Evolutionary conservation across 2,329 filamentous ascomycete species (phyloP), one percentile per base, ranked within the genome.

Genomic region (Zymoseptoria pseudotritici): DNA sequence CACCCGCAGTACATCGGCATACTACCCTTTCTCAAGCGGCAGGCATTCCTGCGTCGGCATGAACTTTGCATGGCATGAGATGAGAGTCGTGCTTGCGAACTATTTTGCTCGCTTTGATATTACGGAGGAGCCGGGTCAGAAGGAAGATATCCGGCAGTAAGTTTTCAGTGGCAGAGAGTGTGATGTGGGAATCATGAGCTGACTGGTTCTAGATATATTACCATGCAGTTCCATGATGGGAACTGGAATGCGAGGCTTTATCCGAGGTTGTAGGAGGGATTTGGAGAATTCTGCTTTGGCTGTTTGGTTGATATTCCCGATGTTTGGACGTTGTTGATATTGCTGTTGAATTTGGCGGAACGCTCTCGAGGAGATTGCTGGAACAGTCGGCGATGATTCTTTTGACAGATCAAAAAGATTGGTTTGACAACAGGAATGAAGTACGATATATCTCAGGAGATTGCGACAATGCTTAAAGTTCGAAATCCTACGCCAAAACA

Each of bases 161-260:
- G 36, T 46, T 10, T 17, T 6, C 2, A 46, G 17, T 17, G 4
- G 13, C 36, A n/a, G 36, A 13, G 36, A 46, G 36, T n/a, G 6
- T 46, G 36, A 6, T 46, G 5, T 4, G 17, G 9, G 26, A 9
- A 29, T 29, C 26, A 3, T 17, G 13, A n/a, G 36, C 36, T 46
- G 36, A 46, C 36, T 7, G 13, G 6, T 46, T 46, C 11, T 46
- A 46, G 36, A 2, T 46, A 53, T 22, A 60, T 60, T 19, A 60
- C 58, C 17, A 60, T 60, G 58, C 58, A 60, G 22, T 60, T 60
- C 36, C 58, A 57, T 42, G 51, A 60, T 52, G 58, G 58, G 11
- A 50, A 36, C 19, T 60, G 54, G 55, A 57, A 57, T 19, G 55
- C 54, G 3, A 50, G 29, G 1, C n/a, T 60, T 8, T 50, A 49